A percentile compares a stretch with the other conserved stretches of the same genome.
These are phyloP conservation scores for Mrakia gelida DNA, from an alignment of 768 basidiomycete species.

Conservation along the genomic window DNA sequence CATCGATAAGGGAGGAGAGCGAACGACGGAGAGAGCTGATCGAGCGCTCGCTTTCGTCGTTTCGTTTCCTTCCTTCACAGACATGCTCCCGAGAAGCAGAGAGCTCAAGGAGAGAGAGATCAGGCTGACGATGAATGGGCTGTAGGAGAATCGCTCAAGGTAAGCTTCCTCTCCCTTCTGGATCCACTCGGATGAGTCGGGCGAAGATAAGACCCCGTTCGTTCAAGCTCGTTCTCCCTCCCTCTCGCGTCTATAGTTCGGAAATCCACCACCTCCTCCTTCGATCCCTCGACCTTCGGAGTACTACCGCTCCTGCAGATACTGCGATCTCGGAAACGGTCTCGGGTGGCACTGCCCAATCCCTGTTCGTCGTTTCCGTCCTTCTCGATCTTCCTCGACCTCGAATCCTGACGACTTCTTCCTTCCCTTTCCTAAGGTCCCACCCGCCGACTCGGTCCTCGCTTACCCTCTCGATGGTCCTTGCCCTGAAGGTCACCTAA, in stretches of 20 bases:
- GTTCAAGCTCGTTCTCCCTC: background rate
- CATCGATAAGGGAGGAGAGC: background rate
- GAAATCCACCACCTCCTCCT: slow-evolving; percentile 20
- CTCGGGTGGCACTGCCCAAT: slow-evolving; percentile 21
- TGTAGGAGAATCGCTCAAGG: slow-evolving; percentile 13
- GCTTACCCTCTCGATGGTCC: slow-evolving; percentile 30
- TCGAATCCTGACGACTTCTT: background rate
- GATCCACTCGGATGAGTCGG: too few species aligned
- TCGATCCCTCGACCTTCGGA: slow-evolving; percentile 20
- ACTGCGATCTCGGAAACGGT: slow-evolving; percentile 19
- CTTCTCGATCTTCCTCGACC: background rate
- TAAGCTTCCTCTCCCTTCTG: background rate
- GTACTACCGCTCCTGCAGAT: slow-evolving; percentile 19
- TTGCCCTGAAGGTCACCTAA: slow-evolving; percentile 26
- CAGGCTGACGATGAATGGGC: slow-evolving; percentile 26
- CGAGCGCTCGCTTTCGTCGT: background rate
- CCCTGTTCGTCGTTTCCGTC: slow-evolving; percentile 7
- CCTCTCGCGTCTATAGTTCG: slow-evolving; percentile 11
- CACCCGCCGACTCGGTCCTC: background rate
- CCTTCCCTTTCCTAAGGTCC: slow-evolving; percentile 1
- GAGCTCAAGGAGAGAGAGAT: slow-evolving; percentile 22
- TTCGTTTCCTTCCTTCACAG: background rate
- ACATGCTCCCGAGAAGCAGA: slow-evolving; percentile 22
- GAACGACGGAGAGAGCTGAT: background rate
- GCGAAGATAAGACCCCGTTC: too few species aligned